Conservation (phyloP, 2,329 filamentous ascomycete genomes). For the Alternaria triticimaculans region DNA sequence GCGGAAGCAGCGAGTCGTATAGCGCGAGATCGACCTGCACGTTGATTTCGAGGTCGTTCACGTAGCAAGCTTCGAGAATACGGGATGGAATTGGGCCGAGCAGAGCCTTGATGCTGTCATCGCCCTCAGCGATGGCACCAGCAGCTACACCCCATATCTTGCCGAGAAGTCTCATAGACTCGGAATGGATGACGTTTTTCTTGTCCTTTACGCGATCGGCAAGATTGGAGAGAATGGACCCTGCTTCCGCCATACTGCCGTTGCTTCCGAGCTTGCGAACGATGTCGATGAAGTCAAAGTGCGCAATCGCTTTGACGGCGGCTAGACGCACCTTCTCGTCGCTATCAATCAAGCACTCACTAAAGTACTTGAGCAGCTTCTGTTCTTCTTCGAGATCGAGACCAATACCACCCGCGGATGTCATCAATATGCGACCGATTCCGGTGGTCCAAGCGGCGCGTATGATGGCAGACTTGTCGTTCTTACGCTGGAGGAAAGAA, state of each 20-base stretch:
- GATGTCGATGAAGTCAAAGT: slow-evolving; percentile 80
- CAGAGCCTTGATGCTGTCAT: slow-evolving; percentile 76
- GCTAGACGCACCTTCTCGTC: slow-evolving; percentile 92
- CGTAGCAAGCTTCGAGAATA: slow-evolving; percentile 87
- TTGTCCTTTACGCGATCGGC: slow-evolving; percentile 89
- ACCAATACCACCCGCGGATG: slow-evolving; percentile 87
- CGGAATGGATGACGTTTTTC: slow-evolving; percentile 78
- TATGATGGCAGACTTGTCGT: slow-evolving; percentile 84
- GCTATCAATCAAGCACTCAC: slow-evolving; percentile 81
- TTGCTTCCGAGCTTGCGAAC: slow-evolving; percentile 79
- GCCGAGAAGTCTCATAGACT: slow-evolving; percentile 83
- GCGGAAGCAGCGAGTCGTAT: slow-evolving; percentile 86
- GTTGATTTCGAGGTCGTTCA: slow-evolving; percentile 87
- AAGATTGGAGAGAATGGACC: slow-evolving; percentile 80
- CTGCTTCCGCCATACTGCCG: slow-evolving; percentile 76
- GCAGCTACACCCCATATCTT: slow-evolving; percentile 93
- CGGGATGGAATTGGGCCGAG: slow-evolving; percentile 82
- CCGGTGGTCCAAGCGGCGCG: slow-evolving; percentile 86
- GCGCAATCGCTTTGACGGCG: slow-evolving; percentile 82
- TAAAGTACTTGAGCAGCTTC: slow-evolving; percentile 73
- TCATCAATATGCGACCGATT: slow-evolving; percentile 85
- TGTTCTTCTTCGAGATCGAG: slow-evolving; percentile 83
- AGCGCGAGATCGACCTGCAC: slow-evolving; percentile 82
- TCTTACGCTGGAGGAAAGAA: slow-evolving; percentile 81
- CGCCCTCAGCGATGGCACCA: slow-evolving; percentile 82